A percentile compares a stretch with the other conserved stretches of the same genome.
Evolutionary conservation across 2,329 filamentous ascomycete genomes (phyloP).

Genomic region (Neospermospora avenae): DNA sequence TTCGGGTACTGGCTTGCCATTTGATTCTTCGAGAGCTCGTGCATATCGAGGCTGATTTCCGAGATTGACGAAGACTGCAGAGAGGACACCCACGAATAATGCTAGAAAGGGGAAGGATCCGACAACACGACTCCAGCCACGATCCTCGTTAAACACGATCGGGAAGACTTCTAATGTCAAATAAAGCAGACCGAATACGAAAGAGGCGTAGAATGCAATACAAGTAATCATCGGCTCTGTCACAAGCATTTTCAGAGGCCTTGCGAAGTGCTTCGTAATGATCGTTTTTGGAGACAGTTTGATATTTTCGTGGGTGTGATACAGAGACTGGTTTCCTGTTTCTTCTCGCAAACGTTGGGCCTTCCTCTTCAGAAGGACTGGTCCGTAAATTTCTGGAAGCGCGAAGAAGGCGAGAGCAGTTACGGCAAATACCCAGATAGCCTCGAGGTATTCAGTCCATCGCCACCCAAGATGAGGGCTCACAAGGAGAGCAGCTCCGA

Average conservation of each 20-base stretch:
- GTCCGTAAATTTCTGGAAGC: constrained; percentile 45
- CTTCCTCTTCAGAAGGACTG: constrained; percentile 42
- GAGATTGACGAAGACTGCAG: constrained; percentile 49
- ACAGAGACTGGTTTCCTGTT: constrained; percentile 26
- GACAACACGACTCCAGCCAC: constrained; percentile 58
- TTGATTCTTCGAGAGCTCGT: constrained; percentile 29
- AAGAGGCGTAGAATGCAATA: constrained; percentile 67
- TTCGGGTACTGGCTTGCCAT: constrained; percentile 41
- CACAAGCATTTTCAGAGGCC: constrained; percentile 45
- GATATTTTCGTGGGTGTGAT: constrained; percentile 29
- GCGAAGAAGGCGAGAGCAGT: constrained; percentile 39
- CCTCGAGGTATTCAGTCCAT: constrained; percentile 37
- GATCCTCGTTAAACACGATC: constrained; percentile 59
- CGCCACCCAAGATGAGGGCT: constrained; percentile 39
- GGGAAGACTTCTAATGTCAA: constrained; percentile 56
- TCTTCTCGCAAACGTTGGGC: constrained; percentile 35
- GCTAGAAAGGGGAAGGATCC: constrained; percentile 59
- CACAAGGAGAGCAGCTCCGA: constrained; percentile 33
- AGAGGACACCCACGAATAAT: constrained; percentile 41
- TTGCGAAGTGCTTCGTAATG: constrained; percentile 31
- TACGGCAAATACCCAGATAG: constrained; percentile 43
- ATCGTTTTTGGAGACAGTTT: constrained; percentile 30
- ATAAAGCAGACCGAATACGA: constrained; percentile 69
- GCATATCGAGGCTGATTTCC: constrained; percentile 31
- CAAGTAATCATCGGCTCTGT: constrained; percentile 61